These are phyloP conservation scores for Rhododendron ferrugineum DNA, from an alignment of 148 eudicot genomes.

Conservation along the genomic window DNA sequence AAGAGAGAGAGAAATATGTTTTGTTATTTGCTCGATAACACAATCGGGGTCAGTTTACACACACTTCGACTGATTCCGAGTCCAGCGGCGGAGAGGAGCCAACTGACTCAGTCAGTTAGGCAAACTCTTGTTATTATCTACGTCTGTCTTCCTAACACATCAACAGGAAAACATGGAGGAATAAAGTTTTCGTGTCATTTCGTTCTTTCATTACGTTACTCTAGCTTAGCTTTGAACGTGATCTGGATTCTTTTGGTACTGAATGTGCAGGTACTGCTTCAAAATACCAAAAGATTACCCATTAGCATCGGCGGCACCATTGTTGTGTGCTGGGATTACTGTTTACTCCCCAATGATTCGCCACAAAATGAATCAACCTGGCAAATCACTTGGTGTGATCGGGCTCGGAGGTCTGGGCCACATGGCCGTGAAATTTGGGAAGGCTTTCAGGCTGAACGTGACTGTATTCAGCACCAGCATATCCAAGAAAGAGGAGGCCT, in stretches of 20 bases:
- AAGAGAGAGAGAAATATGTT: too few relatives aligned
- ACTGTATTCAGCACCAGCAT: conserved; percentile 75
- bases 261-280: background rate
- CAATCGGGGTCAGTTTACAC: too few relatives aligned
- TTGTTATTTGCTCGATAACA: too few relatives aligned
- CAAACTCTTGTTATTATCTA: too few relatives aligned
- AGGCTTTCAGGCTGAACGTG: conserved; percentile 76
- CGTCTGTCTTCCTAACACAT: too few relatives aligned
- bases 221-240: too few relatives aligned
- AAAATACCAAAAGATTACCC: conserved; percentile 64
- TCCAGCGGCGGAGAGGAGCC: too few relatives aligned
- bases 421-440: conserved; percentile 80
- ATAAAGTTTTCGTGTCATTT: too few relatives aligned
- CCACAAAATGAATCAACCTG: conserved; percentile 72
- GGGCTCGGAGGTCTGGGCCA: conserved; percentile 85
- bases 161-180: too few relatives aligned
- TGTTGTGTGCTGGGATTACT: conserved; percentile 77
- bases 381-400: conserved; percentile 72
- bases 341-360: conserved; percentile 76
- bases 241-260: background rate
- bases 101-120: too few relatives aligned
- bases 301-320: conserved; percentile 57
- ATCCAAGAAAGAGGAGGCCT: conserved; percentile 65
- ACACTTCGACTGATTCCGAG: too few relatives aligned
- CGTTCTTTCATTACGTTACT: too few relatives aligned